Percentiles rank a stretch among this genome's conserved stretches.
Evolutionary conservation across 805 yeast genomes (phyloP).

Genomic region (Candida morakotiae): DNA sequence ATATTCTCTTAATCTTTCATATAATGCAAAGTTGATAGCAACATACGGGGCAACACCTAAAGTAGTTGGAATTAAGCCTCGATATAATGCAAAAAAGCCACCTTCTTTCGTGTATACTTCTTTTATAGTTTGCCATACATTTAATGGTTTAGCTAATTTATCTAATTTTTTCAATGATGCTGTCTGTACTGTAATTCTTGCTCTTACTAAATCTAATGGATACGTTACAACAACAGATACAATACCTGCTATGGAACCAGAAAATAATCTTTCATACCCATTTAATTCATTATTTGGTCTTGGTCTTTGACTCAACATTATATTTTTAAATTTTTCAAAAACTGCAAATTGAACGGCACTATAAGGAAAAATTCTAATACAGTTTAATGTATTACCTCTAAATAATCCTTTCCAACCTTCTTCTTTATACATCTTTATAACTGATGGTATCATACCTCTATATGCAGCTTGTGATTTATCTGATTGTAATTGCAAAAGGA

Average conservation of each 20-base stretch:
- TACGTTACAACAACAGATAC: slow-evolving; percentile 79
- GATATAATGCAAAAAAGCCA: slow-evolving; percentile 69
- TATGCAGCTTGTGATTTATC: slow-evolving; percentile 45
- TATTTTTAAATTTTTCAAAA: slow-evolving; percentile 58
- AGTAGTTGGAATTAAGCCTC: slow-evolving; percentile 88
- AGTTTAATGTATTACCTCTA: slow-evolving; percentile 87
- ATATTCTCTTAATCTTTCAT: slow-evolving; percentile 71
- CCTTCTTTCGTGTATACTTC: slow-evolving; percentile 75
- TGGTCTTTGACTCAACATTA: slow-evolving; percentile 19
- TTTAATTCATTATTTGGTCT: slow-evolving; percentile 29
- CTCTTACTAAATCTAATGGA: slow-evolving; percentile 88
- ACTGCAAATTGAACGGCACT: slow-evolving; percentile 91
- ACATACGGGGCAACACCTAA: slow-evolving; percentile 96
- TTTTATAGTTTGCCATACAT: slow-evolving; percentile 54
- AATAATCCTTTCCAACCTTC: slow-evolving; percentile 91
- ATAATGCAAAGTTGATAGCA: slow-evolving; percentile 86
- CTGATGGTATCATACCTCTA: slow-evolving; percentile 72
- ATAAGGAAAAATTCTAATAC: slow-evolving; percentile 88
- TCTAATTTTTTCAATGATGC: slow-evolving; percentile 55
- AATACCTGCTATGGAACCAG: slow-evolving; percentile 82
- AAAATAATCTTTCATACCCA: slow-evolving; percentile 57
- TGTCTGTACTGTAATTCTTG: slow-evolving; percentile 85
- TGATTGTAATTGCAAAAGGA: slow-evolving; percentile 85
- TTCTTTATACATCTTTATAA: slow-evolving; percentile 73
- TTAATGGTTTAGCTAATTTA: slow-evolving; percentile 56